Conservation (phyloP, 371 early-diverging fungal genomes). For the Thermomucor indicae-seudaticae region DNA sequence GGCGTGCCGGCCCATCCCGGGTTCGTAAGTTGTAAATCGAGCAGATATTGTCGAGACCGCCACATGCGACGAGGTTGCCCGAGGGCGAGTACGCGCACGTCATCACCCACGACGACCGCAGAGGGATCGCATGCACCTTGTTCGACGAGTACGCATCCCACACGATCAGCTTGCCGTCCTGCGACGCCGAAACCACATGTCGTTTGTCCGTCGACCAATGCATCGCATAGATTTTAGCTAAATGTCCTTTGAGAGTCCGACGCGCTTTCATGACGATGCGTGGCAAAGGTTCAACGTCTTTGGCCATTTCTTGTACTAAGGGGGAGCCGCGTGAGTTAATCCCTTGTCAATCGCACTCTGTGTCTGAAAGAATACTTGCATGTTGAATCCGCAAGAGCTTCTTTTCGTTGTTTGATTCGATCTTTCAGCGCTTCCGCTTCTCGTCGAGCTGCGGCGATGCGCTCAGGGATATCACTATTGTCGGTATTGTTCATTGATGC, state of each 20-base stretch:
- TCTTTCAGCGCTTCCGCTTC: conserved; percentile 95
- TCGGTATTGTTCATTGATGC: conserved; percentile 13
- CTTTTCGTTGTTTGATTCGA: conserved; percentile 88
- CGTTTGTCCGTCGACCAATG: conserved; percentile 95
- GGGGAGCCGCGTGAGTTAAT: background rate
- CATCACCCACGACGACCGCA: conserved; percentile 98
- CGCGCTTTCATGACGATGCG: conserved; percentile 92
- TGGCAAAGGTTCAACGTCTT: conserved; percentile 81
- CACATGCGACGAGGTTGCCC: conserved; percentile 95
- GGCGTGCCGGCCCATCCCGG: conserved; percentile 91
- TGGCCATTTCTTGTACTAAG: conserved; percentile 46
- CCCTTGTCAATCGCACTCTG: background rate
- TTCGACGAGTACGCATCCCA: conserved; percentile 97
- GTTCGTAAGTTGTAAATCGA: conserved; percentile 94
- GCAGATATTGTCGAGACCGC: conserved; percentile 96
- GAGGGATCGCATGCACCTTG: conserved; percentile 95
- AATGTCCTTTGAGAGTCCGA: conserved; percentile 92
- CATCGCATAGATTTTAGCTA: conserved; percentile 98
- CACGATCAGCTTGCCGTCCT: conserved; percentile 97
- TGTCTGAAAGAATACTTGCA: conserved; percentile 51
- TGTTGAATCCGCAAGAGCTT: conserved; percentile 89
- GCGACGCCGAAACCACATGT: conserved; percentile 93
- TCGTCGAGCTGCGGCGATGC: conserved; percentile 87
- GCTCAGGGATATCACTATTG: conserved; percentile 78
- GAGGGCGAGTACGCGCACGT: conserved; percentile 96